Evolutionary conservation across 257 asterid genomes (phyloP).

Genomic region (Misopates orontium): DNA sequence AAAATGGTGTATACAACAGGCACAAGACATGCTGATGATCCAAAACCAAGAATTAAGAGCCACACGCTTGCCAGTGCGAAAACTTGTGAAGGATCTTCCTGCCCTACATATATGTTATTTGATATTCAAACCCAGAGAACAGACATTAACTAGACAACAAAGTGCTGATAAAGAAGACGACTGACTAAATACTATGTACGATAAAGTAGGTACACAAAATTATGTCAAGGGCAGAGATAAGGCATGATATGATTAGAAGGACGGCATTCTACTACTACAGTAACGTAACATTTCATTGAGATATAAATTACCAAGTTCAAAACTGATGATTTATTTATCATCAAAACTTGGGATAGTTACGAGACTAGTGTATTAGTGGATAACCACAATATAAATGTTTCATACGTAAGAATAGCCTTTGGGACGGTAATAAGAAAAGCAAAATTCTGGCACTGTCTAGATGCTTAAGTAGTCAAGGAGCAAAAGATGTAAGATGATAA

Average conservation of each 20-base stretch:
- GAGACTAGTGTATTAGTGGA: not conserved
- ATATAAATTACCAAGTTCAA: not conserved
- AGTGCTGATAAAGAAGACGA: not conserved
- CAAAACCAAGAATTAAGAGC: conserved; percentile 86
- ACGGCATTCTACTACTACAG: not conserved
- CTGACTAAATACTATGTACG: conserved; percentile 5
- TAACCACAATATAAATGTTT: too few relatives aligned
- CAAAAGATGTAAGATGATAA: too few relatives aligned
- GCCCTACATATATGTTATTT: conserved; percentile 88
- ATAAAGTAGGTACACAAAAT: conserved; percentile 13
- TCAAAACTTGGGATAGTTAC: not conserved
- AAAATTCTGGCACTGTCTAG: not conserved
- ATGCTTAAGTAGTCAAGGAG: not conserved
- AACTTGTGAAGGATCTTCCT: conserved; percentile 96
- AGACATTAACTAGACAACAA: too few relatives aligned
- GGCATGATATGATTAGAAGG: not conserved
- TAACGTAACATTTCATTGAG: conserved; percentile 6
- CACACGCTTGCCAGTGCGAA: conserved; percentile 89
- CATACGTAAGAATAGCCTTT: too few relatives aligned
- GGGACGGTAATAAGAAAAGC: not conserved
- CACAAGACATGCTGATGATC: conserved; percentile 69
- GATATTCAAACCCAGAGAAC: conserved; percentile 54
- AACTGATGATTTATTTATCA: conserved; percentile 9
- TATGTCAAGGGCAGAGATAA: not conserved
- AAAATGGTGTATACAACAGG: conserved; percentile 64